Evolutionary conservation across 192 early-diverging fungal species (phyloP).

Genomic region (Coemansia sp.): DNA sequence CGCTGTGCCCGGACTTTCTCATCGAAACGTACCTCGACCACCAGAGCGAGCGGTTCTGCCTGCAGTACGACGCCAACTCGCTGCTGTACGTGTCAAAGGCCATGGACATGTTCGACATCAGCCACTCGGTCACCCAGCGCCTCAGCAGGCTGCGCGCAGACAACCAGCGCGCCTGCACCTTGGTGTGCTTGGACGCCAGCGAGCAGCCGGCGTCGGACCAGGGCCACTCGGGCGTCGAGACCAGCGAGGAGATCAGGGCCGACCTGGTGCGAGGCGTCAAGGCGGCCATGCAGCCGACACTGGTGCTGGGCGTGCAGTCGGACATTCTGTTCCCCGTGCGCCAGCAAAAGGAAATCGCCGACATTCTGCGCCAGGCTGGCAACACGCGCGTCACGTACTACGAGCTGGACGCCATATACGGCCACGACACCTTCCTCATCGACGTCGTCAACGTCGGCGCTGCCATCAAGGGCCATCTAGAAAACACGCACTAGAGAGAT

Average conservation of each 20-base stretch:
- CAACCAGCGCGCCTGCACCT: not conserved
- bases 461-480: conserved; percentile 91
- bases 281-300: conserved; percentile 64
- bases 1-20: conserved; percentile 88
- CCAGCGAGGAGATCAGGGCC: conserved; percentile 42
- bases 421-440: conserved; percentile 96
- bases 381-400: conserved; percentile 94
- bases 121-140: conserved; percentile 54
- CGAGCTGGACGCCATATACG: conserved; percentile 95
- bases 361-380: conserved; percentile 78
- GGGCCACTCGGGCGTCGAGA: conserved; percentile 28
- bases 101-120: conserved; percentile 99
- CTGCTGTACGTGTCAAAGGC: conserved; percentile 93
- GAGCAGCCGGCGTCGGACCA: conserved; percentile 21
- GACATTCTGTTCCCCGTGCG: conserved; percentile 94
- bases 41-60: conserved; percentile 91
- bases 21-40: conserved; percentile 98
- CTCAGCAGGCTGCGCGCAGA: conserved; percentile 45
- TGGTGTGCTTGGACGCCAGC: conserved; percentile 30
- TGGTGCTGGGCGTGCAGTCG: conserved; percentile 92
- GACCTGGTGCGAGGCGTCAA: conserved; percentile 76
- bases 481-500: conserved; percentile 40
- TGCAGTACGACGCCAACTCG: conserved; percentile 94
- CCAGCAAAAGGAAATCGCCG: conserved; percentile 97
- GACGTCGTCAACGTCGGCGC: conserved; percentile 88